These are phyloP conservation scores for Balamuthia mandrillaris DNA, from an alignment of 208 protist species.

Conservation along the genomic window DNA sequence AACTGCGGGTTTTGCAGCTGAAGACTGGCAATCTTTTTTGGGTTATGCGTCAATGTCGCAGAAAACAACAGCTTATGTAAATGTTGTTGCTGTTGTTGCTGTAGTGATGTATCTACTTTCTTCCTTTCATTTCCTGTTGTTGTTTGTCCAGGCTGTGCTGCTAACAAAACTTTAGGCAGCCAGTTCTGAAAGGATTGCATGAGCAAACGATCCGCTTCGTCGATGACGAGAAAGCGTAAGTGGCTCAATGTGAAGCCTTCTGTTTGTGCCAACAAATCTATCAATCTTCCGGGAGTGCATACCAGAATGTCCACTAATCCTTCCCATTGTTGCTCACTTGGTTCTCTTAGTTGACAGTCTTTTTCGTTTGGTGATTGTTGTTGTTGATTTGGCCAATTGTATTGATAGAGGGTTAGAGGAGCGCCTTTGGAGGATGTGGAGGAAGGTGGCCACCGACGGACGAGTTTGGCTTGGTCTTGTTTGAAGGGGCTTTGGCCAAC, in stretches of 20 bases:
- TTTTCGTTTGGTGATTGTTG: too few relatives aligned
- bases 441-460: background rate
- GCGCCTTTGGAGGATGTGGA: background rate
- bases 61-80: conserved; percentile 77
- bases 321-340: background rate
- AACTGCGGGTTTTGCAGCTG: conserved; percentile 64
- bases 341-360: background rate
- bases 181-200: conserved; percentile 72
- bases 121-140: too few relatives aligned
- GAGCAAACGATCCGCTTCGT: conserved; percentile 78
- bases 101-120: background rate
- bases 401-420: too few relatives aligned
- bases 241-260: conserved; percentile 65
- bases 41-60: conserved; percentile 76
- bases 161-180: conserved; percentile 58
- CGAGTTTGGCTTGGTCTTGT: conserved; percentile 20
- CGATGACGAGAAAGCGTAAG: conserved; percentile 74
- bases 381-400: background rate
- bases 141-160: too few relatives aligned
- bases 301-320: conserved; percentile 63
- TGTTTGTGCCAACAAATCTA: conserved; percentile 53
- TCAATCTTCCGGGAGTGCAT: conserved; percentile 60
- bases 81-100: background rate
- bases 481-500: conserved; percentile 20
- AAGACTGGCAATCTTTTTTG: conserved; percentile 69